phyloP scores from a whole-genome alignment of 805 yeast species.

The Pichia nanzhaoensis region DNA sequence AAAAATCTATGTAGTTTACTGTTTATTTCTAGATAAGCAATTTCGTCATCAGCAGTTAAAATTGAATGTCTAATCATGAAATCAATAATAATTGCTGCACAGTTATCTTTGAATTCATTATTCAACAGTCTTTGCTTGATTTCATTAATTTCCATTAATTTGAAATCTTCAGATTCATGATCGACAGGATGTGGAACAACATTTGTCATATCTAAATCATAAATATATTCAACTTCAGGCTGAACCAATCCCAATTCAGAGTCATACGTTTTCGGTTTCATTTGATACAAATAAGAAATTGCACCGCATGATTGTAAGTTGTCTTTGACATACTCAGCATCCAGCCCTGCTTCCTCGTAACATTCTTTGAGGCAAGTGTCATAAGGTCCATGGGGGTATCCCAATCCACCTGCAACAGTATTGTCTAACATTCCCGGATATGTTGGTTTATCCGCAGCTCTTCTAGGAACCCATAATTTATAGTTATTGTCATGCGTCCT shows the following conservation, averaged over 20 bases:
- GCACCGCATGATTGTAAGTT: slow-evolving; percentile 52
- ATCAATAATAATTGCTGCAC: slow-evolving; percentile 73
- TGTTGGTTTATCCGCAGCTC: slow-evolving; percentile 74
- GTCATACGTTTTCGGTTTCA: slow-evolving; percentile 26
- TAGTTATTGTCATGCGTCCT: slow-evolving; percentile 33
- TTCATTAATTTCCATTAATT: slow-evolving; percentile 53
- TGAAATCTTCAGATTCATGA: slow-evolving; percentile 71
- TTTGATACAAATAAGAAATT: slow-evolving; percentile 55
- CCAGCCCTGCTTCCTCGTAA: slow-evolving; percentile 84
- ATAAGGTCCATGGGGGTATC: slow-evolving; percentile 63
- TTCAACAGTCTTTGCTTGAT: slow-evolving; percentile 41
- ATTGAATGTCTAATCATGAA: slow-evolving; percentile 82
- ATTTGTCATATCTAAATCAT: slow-evolving; percentile 55
- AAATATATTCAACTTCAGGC: slow-evolving; percentile 82
- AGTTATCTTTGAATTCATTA: slow-evolving; percentile 82
- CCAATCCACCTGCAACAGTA: slow-evolving; percentile 93
- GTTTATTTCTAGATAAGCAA: slow-evolving; percentile 54
- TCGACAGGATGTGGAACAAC: slow-evolving; percentile 55
- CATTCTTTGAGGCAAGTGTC: slow-evolving; percentile 86
- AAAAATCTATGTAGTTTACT: slow-evolving; percentile 58
- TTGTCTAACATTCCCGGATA: slow-evolving; percentile 90
- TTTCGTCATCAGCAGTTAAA: slow-evolving; percentile 59
- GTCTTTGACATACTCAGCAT: slow-evolving; percentile 39
- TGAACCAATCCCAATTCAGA: slow-evolving; percentile 57
- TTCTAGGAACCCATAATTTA: slow-evolving; percentile 77